These are phyloP conservation scores for Fraxinus latifolia DNA, from an alignment of 305 asterid genomes.

Conservation along the genomic window DNA sequence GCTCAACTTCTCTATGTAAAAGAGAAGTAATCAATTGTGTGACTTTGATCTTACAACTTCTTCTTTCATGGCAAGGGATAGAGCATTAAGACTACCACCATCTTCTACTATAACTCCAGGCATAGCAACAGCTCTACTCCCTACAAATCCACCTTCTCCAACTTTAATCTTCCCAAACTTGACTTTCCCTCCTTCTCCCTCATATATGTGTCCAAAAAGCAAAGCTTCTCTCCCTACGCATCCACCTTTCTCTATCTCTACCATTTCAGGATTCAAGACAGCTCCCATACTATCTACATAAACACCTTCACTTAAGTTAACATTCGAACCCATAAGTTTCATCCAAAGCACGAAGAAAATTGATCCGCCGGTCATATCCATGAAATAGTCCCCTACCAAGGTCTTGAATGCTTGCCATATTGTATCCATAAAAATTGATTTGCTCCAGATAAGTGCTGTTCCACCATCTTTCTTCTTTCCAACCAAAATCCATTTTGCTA, in stretches of 20 bases:
- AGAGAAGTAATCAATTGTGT: slow-evolving; percentile 9
- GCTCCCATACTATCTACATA: slow-evolving; percentile 87
- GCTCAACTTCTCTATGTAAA: slow-evolving; percentile 2
- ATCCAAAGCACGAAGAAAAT: slow-evolving; percentile 57
- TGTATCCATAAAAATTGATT: slow-evolving; percentile 57
- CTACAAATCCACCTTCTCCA: slow-evolving; percentile 72
- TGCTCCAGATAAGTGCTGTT: slow-evolving; percentile 61
- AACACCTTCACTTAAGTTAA: slow-evolving; percentile 55
- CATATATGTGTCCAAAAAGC: slow-evolving; percentile 77
- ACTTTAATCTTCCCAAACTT: slow-evolving; percentile 71
- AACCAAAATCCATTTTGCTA: slow-evolving; percentile 59
- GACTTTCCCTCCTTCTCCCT: slow-evolving; percentile 74
- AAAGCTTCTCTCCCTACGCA: slow-evolving; percentile 71
- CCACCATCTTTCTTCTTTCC: slow-evolving; percentile 75
- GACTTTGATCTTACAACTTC: slow-evolving; percentile 51
- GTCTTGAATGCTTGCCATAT: slow-evolving; percentile 83
- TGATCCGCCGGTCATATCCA: slow-evolving; percentile 69
- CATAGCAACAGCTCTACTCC: slow-evolving; percentile 75
- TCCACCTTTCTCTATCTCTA: slow-evolving; percentile 66
- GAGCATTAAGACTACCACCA: slow-evolving; percentile 59
- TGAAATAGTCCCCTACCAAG: slow-evolving; percentile 64
- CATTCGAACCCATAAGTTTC: slow-evolving; percentile 71
- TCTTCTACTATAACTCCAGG: slow-evolving; percentile 77
- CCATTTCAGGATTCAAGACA: slow-evolving; percentile 78
- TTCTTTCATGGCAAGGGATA: slow-evolving; percentile 84